Percentiles rank a stretch among this genome's conserved stretches.
Evolutionary conservation across 495 filamentous ascomycete genomes (phyloP).

Genomic region (Bacidia gigantensis): DNA sequence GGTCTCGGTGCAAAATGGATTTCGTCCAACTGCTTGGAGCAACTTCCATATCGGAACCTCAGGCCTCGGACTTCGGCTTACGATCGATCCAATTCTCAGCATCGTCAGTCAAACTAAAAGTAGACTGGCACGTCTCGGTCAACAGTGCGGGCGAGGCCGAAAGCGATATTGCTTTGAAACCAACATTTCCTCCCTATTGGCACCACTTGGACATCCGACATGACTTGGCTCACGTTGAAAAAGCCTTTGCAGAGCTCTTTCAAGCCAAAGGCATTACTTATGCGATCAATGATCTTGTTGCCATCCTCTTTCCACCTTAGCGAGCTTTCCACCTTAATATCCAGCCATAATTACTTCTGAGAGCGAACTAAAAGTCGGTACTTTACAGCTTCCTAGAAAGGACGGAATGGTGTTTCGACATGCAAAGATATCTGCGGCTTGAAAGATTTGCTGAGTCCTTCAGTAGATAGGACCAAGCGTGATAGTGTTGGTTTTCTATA

Average conservation of each 20-base stretch:
- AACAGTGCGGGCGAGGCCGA: slow-evolving; percentile 27
- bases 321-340: background rate
- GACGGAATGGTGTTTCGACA: background rate
- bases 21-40: slow-evolving; percentile 23
- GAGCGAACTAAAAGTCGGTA: too few relatives aligned
- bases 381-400: background rate
- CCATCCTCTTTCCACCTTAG: slow-evolving; percentile 7
- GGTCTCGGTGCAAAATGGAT: background rate
- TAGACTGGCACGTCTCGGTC: slow-evolving; percentile 26
- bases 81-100: slow-evolving; percentile 28
- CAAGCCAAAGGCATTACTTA: slow-evolving; percentile 15
- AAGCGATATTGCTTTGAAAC: slow-evolving; percentile 28
- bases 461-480: background rate
- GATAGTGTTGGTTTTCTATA: background rate
- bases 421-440: too few relatives aligned
- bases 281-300: slow-evolving; percentile 10
- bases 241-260: slow-evolving; percentile 28
- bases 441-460: background rate
- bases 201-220: slow-evolving; percentile 4
- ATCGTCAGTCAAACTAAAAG: slow-evolving; percentile 12
- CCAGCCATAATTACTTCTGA: background rate
- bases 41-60: slow-evolving; percentile 6
- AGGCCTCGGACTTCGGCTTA: slow-evolving; percentile 29
- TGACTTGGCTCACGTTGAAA: slow-evolving; percentile 11
- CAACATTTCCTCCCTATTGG: slow-evolving; percentile 21